Base-by-base conservation (phyloP, 2,329 filamentous ascomycete genomes). In the Chalaropsis thielavioides region DNA sequence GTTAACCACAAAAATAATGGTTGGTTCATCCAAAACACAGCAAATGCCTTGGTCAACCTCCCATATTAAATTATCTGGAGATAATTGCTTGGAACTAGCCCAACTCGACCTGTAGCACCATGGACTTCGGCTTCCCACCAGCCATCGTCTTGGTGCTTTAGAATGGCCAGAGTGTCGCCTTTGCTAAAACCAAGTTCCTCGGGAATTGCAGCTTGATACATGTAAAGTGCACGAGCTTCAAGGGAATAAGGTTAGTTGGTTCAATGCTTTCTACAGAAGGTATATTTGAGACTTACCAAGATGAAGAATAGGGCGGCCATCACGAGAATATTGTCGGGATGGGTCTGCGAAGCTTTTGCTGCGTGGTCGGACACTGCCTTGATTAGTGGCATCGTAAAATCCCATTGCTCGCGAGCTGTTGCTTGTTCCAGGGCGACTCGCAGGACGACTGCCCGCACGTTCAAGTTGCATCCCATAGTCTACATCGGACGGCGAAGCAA, bases 81-180 rank as follows among this genome's bases (percentile, higher is more conserved):
- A 70, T 87, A 87, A 72, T 87, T 87, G 74, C 84, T 87, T 69
- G 84, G 84, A 69, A 87, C 84, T 71, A 87, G 77, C 67, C 84
- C 84, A 66, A 80, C 73, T 61, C 76, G 79, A 61, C 81, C 83
- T 68, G 80, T 82, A 68, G 81, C 80, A 27, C 86, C 86, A 58
- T 92, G 89, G 49, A 96, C 84, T 74, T 96, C 92, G 13, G 95
- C 95, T 77, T 99, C 94, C 94, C 95, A 99, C 94, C 94, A 99
- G 22, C 94, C 94, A 72, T 99, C 94, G 73, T 99, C 94, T 76
- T 99, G 94, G 71, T 95, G 84, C 67, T 92, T 83, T 59, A 96
- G 79, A 15, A 99, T 86, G 1, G 92, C 90, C 15, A 99, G 80
- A 67, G 92, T 85, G 72, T 99, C 95, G 60, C 92, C 92, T 77